phyloP scores from a whole-genome alignment of 2,329 filamentous ascomycete genomes.

The Penicillium sp. region DNA sequence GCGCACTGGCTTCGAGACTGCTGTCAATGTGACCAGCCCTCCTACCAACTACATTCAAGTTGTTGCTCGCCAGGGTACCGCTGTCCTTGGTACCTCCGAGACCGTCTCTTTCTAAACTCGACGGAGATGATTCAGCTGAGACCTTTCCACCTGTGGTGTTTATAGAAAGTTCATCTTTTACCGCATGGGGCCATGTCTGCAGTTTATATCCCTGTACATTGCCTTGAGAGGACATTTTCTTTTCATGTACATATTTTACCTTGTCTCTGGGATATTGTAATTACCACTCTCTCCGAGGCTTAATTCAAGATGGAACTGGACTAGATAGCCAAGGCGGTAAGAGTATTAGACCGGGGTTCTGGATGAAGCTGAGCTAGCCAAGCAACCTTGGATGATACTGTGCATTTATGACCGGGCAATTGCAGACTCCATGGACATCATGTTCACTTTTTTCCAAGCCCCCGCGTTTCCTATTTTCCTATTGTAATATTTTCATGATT shows the following conservation, averaged over 20 bases:
- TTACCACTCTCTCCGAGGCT: neutral
- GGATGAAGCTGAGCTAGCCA: no score
- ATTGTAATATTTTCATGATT: no score
- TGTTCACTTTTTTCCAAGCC: no score
- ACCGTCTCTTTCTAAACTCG: slow-evolving; percentile 11
- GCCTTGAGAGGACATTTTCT: neutral
- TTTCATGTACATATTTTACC: neutral
- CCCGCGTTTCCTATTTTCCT: no score
- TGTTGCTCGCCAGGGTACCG: slow-evolving; percentile 27
- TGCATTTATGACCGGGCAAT: no score
- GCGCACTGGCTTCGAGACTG: slow-evolving; percentile 30
- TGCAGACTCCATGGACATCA: no score
- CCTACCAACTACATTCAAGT: slow-evolving; percentile 25
- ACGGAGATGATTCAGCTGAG: neutral
- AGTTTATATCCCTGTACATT: neutral
- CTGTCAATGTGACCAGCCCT: slow-evolving; percentile 13
- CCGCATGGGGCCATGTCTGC: neutral
- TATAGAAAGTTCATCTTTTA: neutral
- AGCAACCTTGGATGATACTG: no score
- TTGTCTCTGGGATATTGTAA: neutral
- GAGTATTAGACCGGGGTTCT: no score
- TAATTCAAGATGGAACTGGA: neutral
- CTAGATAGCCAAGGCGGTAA: neutral
- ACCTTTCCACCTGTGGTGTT: neutral
- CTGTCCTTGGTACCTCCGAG: slow-evolving; percentile 20